Evolutionary conservation across 805 yeast species (phyloP).

Genomic region (Saccharomyces jurei): DNA sequence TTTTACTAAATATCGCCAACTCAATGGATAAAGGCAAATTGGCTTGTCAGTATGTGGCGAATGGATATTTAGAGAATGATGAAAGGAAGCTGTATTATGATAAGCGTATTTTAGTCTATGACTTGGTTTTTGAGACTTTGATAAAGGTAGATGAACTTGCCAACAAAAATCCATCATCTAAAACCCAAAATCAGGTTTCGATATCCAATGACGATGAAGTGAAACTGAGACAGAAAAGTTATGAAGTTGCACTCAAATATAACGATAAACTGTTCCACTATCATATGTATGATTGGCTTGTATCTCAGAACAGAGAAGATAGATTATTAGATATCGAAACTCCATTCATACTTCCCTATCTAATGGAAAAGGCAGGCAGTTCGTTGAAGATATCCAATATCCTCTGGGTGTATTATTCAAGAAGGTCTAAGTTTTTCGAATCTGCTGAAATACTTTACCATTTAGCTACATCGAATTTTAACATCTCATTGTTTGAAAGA

Average conservation of each 20-base stretch:
- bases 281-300: conserved; percentile 88
- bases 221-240: conserved; percentile 58
- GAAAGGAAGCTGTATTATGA: conserved; percentile 43
- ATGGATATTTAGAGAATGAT: conserved; percentile 43
- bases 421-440: conserved; percentile 63
- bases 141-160: conserved; percentile 63
- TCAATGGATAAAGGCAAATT: conserved; percentile 55
- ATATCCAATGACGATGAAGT: conserved; percentile 36
- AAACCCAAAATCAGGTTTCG: neutral
- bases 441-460: conserved; percentile 79
- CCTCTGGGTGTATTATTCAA: conserved; percentile 84
- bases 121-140: conserved; percentile 66
- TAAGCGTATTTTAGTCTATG: conserved; percentile 54
- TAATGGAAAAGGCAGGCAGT: conserved; percentile 56
- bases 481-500: conserved; percentile 59
- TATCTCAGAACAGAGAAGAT: conserved; percentile 66
- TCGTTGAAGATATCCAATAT: conserved; percentile 71
- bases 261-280: conserved; percentile 84
- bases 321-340: conserved; percentile 74
- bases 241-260: conserved; percentile 62
- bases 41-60: conserved; percentile 49
- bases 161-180: conserved; percentile 25
- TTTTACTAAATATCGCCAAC: conserved; percentile 67
- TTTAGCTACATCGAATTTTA: conserved; percentile 67
- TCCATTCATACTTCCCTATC: conserved; percentile 67